Conservation (phyloP, 2,329 filamentous ascomycete species). For the Penicillium decumbens region DNA sequence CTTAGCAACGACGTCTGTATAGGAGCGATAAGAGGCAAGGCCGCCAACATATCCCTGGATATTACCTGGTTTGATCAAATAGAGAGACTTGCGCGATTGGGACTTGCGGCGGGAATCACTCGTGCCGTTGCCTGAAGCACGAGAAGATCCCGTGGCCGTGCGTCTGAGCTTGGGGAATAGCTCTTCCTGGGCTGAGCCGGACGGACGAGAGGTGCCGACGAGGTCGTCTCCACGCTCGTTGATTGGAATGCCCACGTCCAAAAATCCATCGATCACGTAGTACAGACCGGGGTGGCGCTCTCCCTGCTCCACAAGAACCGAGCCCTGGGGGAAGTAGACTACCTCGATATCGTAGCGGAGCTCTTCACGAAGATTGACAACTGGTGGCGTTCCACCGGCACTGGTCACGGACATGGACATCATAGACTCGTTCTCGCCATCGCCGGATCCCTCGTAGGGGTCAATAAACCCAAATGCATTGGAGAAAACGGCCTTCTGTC, state of each 20-base stretch:
- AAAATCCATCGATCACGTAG: constrained; percentile 94
- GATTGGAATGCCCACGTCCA: constrained; percentile 83
- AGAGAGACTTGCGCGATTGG: constrained; percentile 65
- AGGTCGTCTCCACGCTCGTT: constrained; percentile 54
- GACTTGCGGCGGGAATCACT: constrained; percentile 35
- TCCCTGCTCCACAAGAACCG: constrained; percentile 90
- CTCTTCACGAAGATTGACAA: constrained; percentile 66
- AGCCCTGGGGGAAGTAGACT: constrained; percentile 92
- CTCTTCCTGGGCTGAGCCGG: constrained; percentile 32
- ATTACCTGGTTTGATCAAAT: constrained; percentile 88
- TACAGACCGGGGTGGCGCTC: constrained; percentile 95
- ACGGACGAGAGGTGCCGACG: constrained; percentile 32
- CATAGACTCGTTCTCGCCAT: constrained; percentile 83
- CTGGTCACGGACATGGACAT: constrained; percentile 63
- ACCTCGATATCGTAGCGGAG: constrained; percentile 92
- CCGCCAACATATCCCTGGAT: constrained; percentile 92
- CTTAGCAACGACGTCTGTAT: constrained; percentile 94
- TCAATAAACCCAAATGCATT: constrained; percentile 93
- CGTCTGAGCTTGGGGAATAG: constrained; percentile 45
- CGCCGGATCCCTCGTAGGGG: constrained; percentile 65
- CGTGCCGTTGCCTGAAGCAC: constrained; percentile 25
- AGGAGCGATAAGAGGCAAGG: constrained; percentile 90
- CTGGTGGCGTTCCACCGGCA: constrained; percentile 58
- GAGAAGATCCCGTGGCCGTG: constrained; percentile 43
- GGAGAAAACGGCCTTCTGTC: constrained; percentile 72